Base-by-base conservation (phyloP, 352 stramenopile genomes). In the Phytophthora pistaciae region DNA sequence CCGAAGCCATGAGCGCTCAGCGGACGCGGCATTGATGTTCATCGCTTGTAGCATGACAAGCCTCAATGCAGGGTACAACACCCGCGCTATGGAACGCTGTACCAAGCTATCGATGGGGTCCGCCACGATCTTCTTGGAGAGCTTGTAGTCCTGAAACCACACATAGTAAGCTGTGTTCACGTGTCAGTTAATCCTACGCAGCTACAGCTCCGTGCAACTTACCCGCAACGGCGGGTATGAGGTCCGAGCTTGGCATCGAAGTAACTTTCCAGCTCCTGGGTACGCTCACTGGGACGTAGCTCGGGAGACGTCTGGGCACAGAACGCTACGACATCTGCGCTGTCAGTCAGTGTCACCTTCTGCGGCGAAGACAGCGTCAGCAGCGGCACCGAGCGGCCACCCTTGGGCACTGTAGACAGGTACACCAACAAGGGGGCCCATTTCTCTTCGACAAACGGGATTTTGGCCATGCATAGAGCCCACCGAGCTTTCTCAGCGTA, bases 401-500 rank as follows among this genome's bases (percentile, higher is more conserved):
- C 84, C 10, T 87, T 82, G 16, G 80, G 70, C 21, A 65, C 78
- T 18, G 82, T 89, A n/a, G 70, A 70, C 40, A 76, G 53, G 55
- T 84, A 85, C 25, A 68, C 70, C 48, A 91, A 73, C 57, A 87
- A 36, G 9, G 82, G 78, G 0, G 75, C 78, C 70, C 82, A 80
- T 60, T 81, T 85, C 42, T 77, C 66, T 70, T 91, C 84, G 0
- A 57, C 42, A 49, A 90, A 89, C 27, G 72, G 38, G n/a, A 90
- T 64, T 0, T 76, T 65, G 3, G 76, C 78, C 5, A 85, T 27
- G 21, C 79, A 75, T 31, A 91, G 54, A 21, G 80, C 80, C 84
- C 79, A 90, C 6, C 84, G 78, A 36, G 81, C 78, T 64, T 91
- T 91, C 67, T 90, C 83, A 20, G 82, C 81, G 54, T 82, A 91